Evolutionary conservation across 805 yeast genomes (phyloP).

Genomic region (Clavispora santaluciae): DNA sequence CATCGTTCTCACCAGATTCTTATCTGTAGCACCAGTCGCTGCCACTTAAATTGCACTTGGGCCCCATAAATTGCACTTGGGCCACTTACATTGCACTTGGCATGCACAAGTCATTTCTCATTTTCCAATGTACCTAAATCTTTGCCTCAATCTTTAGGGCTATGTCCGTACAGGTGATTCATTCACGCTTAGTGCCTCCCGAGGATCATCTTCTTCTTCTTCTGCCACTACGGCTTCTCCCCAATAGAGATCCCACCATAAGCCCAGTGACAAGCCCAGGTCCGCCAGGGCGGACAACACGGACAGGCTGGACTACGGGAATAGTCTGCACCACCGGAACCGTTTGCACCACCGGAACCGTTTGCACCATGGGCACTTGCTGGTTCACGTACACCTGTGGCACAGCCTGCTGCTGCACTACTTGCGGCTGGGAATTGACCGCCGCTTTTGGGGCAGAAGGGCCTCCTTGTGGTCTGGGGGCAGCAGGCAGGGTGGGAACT

Average conservation of each 20-base stretch:
- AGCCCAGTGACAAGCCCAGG: conserved; percentile 1
- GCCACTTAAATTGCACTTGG: too few species aligned
- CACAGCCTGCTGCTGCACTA: not conserved
- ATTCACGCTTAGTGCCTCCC: too few species aligned
- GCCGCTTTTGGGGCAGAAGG: not conserved
- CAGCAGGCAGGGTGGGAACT: conserved; percentile 9
- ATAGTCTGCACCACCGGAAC: not conserved
- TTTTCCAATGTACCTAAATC: too few species aligned
- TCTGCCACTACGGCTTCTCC: not conserved
- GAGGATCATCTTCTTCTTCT: conserved; percentile 1
- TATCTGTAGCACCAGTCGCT: too few species aligned
- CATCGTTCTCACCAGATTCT: too few species aligned
- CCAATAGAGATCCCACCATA: conserved; percentile 1
- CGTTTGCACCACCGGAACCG: not conserved
- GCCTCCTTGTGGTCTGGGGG: not conserved
- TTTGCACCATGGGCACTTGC: not conserved
- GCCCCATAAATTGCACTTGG: too few species aligned
- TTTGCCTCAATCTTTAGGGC: too few species aligned
- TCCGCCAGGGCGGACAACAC: not conserved
- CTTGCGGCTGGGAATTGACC: not conserved
- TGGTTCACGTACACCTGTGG: not conserved
- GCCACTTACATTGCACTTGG: too few species aligned
- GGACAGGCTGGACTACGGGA: not conserved
- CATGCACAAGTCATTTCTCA: too few species aligned
- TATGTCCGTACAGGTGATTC: too few species aligned